Base-by-base conservation (phyloP, 2,329 filamentous ascomycete species). In the Celoporthe dispersa region DNA sequence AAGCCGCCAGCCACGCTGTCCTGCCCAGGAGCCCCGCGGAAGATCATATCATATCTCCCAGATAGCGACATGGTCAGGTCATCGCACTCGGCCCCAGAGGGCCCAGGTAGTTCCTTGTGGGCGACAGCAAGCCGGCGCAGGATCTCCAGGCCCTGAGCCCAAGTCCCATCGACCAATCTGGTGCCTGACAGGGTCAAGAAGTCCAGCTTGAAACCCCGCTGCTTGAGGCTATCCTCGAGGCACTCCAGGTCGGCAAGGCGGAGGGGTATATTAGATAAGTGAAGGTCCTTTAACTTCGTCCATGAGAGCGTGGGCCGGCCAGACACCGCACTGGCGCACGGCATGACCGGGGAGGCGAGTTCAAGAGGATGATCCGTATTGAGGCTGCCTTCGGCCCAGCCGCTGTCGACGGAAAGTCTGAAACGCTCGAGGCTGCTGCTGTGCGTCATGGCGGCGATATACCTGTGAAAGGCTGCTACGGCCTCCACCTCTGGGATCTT, bases 391-490 rank as follows among this genome's bases (percentile, higher is more conserved):
- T 69, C 67, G 0, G 59, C 53, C 69, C 69, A 71, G 16, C 57
- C 67, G n/a, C 63, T 53, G 69, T 71, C 69, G 19, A 66, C 14
- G 3, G 39, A 62, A 57, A 71, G 57, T 48, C 69, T 44, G 12
- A 63, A 39, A 11, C 67, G 51, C 53, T 69, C 69, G 19, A 71
- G 69, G 6, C 8, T 28, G 9, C 31, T 22, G 25, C 69, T 69
- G 48, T 66, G 61, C 12, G 66, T 66, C 67, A 71, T 63, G n/a
- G 69, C 69, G 3, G 37, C 25, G 37, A 69, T 66, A 28, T 69
- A 66, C 3, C 4, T 35, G 1, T 64, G 39, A 14, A 71, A 71
- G 0, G 69, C 69, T 28, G 55, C 48, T 1, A 53, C 33, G 1
- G 66, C 69, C 44, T 64, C 67, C 14, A 19, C 2, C 1, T 39